Evolutionary conservation across 192 early-diverging fungal genomes (phyloP).

Genomic region (Phycomyces nitens): DNA sequence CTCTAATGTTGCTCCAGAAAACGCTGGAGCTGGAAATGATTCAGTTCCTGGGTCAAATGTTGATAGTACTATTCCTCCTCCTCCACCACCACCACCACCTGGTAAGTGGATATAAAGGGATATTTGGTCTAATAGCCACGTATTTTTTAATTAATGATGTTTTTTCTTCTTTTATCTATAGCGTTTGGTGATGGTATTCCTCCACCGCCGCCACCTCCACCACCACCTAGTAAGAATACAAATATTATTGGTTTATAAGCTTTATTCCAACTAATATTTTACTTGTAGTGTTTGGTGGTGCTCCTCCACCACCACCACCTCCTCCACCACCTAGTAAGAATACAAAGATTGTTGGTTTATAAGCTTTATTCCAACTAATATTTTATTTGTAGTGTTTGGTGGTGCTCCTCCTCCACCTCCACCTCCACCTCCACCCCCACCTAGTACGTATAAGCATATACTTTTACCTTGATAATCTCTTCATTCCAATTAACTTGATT

Average conservation of each 20-base stretch:
- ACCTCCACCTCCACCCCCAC: constrained; percentile 22
- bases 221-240: constrained; percentile 1
- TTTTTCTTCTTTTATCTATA: not conserved
- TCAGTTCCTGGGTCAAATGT: no score
- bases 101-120: no score
- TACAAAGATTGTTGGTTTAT: no score
- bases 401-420: constrained; percentile 6
- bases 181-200: not conserved
- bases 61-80: constrained; percentile 33
- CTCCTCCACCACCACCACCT: not conserved
- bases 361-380: not conserved
- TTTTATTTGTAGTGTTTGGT: not conserved
- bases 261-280: not conserved
- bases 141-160: no score
- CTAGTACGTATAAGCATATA: constrained; percentile 3
- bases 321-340: not conserved
- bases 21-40: not conserved
- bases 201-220: constrained; percentile 20
- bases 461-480: not conserved
- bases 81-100: constrained; percentile 21
- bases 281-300: not conserved
- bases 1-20: not conserved
- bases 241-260: not conserved
- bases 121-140: no score
- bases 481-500: not conserved